A percentile compares a stretch with the other conserved stretches of the same genome.
Evolutionary conservation across 2,329 filamentous ascomycete genomes (phyloP).

Genomic region (Cladophialophora exuberans): DNA sequence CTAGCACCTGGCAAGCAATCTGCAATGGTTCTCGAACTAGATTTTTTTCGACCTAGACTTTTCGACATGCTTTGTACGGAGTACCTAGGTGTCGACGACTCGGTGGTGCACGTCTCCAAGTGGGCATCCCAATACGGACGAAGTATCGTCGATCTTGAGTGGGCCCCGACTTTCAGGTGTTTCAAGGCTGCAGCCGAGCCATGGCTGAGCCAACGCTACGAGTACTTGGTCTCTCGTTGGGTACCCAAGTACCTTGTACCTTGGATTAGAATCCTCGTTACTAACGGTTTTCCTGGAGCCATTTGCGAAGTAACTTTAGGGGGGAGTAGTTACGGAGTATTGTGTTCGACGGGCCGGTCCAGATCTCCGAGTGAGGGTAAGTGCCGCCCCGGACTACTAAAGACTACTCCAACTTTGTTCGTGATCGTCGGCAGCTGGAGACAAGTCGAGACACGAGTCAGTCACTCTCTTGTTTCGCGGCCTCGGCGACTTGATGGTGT

Average conservation of each 20-base stretch:
- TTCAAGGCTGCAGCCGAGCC: constrained; percentile 11
- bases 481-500: constrained; percentile 5
- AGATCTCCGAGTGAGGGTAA: constrained; percentile 5
- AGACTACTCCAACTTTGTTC: constrained; percentile 10
- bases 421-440: constrained; percentile 8
- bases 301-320: constrained; percentile 9
- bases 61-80: constrained; percentile 3
- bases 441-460: constrained; percentile 12
- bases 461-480: constrained; percentile 6
- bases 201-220: constrained; percentile 6
- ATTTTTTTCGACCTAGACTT: constrained; percentile 10
- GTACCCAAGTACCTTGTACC: constrained; percentile 4
- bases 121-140: constrained; percentile 7
- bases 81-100: constrained; percentile 1
- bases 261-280: constrained; percentile 4
- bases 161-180: constrained; percentile 8
- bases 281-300: constrained; percentile 8
- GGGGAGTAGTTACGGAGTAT: constrained; percentile 5
- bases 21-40: constrained; percentile 8
- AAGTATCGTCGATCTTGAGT: constrained; percentile 7
- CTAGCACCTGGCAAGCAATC: constrained; percentile 9
- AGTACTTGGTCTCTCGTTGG: background rate
- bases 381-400: constrained; percentile 7
- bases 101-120: constrained; percentile 6
- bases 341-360: constrained; percentile 7